Conservation (phyloP, 169 alveolate genomes). For the Plasmodium cynomolgi region DNA sequence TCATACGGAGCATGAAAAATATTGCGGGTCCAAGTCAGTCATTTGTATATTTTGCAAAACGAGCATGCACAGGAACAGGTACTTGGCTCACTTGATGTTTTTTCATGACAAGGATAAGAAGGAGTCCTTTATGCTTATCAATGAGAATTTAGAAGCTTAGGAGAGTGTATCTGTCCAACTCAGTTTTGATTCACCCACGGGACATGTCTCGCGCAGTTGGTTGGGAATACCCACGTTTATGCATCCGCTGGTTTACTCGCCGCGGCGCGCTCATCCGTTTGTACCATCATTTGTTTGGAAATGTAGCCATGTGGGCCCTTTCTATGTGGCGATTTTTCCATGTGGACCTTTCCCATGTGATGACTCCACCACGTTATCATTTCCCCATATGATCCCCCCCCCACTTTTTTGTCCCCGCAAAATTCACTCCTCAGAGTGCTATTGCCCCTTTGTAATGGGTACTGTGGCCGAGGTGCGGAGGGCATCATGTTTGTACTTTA, state of each 20-base stretch:
- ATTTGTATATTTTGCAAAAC: slow-evolving; percentile 24
- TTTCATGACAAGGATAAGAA: slow-evolving; percentile 39
- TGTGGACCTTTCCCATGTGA: no score
- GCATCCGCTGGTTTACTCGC: background rate
- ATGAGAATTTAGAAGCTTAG: background rate
- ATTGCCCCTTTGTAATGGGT: background rate
- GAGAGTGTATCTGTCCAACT: background rate
- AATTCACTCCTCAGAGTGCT: background rate
- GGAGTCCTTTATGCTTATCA: slow-evolving; percentile 39
- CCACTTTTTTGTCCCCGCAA: background rate
- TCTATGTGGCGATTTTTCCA: background rate
- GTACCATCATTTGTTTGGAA: background rate
- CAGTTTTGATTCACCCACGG: background rate
- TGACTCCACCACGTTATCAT: background rate
- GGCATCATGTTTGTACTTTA: background rate
- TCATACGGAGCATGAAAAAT: slow-evolving; percentile 60
- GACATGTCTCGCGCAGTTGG: background rate
- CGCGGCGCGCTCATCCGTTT: background rate
- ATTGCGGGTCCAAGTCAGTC: slow-evolving; percentile 59
- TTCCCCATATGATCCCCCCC: background rate
- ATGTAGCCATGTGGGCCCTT: background rate
- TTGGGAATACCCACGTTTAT: background rate
- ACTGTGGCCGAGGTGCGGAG: background rate
- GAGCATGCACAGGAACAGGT: slow-evolving; percentile 32
- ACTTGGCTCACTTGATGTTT: slow-evolving; percentile 13